Evolutionary conservation across 106 monocot genomes (phyloP), one percentile per base, ranked within the genome.

Genomic region (Ottelia alismoides): DNA sequence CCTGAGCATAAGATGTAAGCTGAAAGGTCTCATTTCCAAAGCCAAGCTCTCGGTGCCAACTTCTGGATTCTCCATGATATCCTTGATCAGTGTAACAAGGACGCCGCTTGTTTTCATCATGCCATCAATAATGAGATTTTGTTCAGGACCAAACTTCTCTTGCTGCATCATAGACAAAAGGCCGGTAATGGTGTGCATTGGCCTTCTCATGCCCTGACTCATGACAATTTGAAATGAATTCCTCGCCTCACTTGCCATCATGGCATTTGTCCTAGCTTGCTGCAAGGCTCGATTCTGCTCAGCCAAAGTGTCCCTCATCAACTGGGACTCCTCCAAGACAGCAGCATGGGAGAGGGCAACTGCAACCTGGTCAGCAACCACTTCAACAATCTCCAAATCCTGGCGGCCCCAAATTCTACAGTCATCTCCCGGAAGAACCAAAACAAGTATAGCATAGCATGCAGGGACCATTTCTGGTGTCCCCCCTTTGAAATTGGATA

Each of bases 291-390:
- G 55, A 53, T 87, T 77, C 62, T 78, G 81, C 58, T 78, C 68
- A 1, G 28, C 71, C 25, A 81, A 51, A 56, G 74, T 65, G 2
- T 81, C 86, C 22, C 81, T 68, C 86, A 78, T 81, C 49, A 72
- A 31, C 55, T 72, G 86, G 0, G 81, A 81, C 44, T 87, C 86
- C 65, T 87, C 86, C 31, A 87, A 49, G 27, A 81, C 62, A 18
- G 77, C 67, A 52, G 86, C 86, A 65, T 87, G 86, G 2, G 81
- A 81, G 7, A 87, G 74, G 20, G 86, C 86, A 45, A 87, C 81
- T 4, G 86, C 71, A 11, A 87, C 81, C 60, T 87, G 86, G 66
- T 81, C 86, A 20, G 81, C 86, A 10, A 87, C 72, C 2, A 80
- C 81, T 54, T 77, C 74, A 28, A 81, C 62, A 30, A 81, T 75